Evolutionary conservation across 2,329 filamentous ascomycete species (phyloP), one percentile per base, ranked within the genome.

Genomic region (Emydomyces testavorans): DNA sequence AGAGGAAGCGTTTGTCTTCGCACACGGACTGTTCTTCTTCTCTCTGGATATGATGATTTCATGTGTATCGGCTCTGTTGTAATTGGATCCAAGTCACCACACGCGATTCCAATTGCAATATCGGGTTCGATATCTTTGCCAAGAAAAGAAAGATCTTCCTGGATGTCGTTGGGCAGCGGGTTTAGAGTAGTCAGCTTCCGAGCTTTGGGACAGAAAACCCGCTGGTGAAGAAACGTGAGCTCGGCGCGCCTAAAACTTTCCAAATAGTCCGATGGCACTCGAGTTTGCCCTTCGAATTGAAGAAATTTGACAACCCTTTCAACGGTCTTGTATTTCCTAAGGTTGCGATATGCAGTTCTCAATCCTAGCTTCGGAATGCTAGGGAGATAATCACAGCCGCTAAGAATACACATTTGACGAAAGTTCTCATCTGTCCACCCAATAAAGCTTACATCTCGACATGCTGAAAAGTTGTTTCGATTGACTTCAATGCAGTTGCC

Each of bases 371-470:
- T 83, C 49, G 79, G 82, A 52, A 98, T 85, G 50, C 83, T 84
- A 2, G 82, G 72, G n/a, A 96, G 75, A 63, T 98, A 98, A 62
- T 98, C 92, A 62, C 92, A 98, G 6, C 92, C 92, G 61, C 88
- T 94, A 51, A 98, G 69, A 56, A 98, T 98, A 34, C 89, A 87
- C 92, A 98, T 98, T 46, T 80, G 81, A 50, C 92, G 79, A 58
- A 98, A 98, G 56, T 95, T 86, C 7, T 75, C 73, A 63, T 96
- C 90, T 1, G 85, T 84, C 90, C 90, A 98, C 6, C 89, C 90
- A 3, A 87, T 83, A 34, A 98, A 69, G 46, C 83, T 94, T 41
- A 96, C 76, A 55, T 95, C 92, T 42, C 85, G 82, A 55, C 87
- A 93, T 24, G 85, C 80, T 45, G 85, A 84, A 60, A 98, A 96